Evolutionary conservation across 768 basidiomycete genomes (phyloP).

Genomic region (Lentinula lateritia): DNA sequence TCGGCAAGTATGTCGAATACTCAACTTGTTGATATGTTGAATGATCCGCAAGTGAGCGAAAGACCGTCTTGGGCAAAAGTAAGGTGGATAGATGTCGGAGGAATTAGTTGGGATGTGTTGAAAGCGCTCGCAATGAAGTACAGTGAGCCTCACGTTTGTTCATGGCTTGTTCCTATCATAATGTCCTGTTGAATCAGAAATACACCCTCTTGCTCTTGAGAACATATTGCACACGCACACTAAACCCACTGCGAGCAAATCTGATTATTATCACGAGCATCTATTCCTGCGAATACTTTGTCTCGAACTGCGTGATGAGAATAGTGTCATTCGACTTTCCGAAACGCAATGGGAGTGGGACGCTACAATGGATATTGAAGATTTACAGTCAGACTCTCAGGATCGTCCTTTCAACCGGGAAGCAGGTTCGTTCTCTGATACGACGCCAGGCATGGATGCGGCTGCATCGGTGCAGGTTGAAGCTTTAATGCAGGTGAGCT

Average conservation of each 20-base stretch:
- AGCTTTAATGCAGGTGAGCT: background rate
- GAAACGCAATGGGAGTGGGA: background rate
- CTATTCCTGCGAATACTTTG: conserved; percentile 10
- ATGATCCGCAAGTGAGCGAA: conserved; percentile 21
- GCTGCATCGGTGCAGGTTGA: background rate
- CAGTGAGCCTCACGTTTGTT: conserved; percentile 27
- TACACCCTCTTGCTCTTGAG: conserved; percentile 47
- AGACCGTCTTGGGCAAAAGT: conserved; percentile 40
- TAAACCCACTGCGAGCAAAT: conserved; percentile 17
- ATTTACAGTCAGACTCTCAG: background rate
- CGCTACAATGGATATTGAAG: background rate
- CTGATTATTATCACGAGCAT: conserved; percentile 16
- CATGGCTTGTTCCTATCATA: background rate
- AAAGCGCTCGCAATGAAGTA: conserved; percentile 54
- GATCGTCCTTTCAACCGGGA: background rate
- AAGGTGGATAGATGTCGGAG: conserved; percentile 63
- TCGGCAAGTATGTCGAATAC: conserved; percentile 43
- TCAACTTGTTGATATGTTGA: conserved; percentile 42
- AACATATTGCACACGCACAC: conserved; percentile 35
- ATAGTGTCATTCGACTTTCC: background rate
- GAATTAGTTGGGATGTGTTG: conserved; percentile 59
- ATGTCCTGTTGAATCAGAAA: conserved; percentile 20
- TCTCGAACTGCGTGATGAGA: conserved; percentile 10
- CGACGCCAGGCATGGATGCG: background rate
- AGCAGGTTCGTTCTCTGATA: background rate